These are phyloP conservation scores for Microthyrium microscopicum DNA, from an alignment of 2,329 filamentous ascomycete species.

Conservation along the genomic window DNA sequence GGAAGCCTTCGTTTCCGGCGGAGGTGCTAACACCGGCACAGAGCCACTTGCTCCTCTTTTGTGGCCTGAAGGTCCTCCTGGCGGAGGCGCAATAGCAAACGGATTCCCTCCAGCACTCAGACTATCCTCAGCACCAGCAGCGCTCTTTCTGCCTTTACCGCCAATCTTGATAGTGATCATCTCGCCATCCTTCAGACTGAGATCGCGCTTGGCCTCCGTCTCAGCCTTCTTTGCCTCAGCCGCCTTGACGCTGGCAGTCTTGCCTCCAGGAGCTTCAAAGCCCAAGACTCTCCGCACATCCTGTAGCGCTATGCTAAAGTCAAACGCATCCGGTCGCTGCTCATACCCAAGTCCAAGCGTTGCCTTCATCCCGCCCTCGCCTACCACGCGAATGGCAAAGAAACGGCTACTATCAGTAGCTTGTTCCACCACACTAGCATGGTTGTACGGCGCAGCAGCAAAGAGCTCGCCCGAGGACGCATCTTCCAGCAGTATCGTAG, in stretches of 20 bases:
- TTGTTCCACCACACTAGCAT: slow-evolving; percentile 50
- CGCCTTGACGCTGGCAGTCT: slow-evolving; percentile 6
- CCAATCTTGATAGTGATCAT: slow-evolving; percentile 71
- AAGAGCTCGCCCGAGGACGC: slow-evolving; percentile 56
- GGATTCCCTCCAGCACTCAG: slow-evolving; percentile 28
- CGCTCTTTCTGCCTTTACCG: slow-evolving; percentile 32
- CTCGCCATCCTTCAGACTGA: slow-evolving; percentile 76
- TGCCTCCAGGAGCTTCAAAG: slow-evolving; percentile 25
- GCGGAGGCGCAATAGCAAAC: slow-evolving; percentile 66
- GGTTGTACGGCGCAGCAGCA: slow-evolving; percentile 65
- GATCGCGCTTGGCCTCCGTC: slow-evolving; percentile 48
- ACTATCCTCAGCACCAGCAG: slow-evolving; percentile 22
- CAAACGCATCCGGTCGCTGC: slow-evolving; percentile 70
- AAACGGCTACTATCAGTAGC: slow-evolving; percentile 67
- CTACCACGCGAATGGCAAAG: slow-evolving; percentile 68
- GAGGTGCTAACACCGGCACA: slow-evolving; percentile 43
- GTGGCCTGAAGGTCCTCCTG: slow-evolving; percentile 19
- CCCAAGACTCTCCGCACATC: slow-evolving; percentile 58
- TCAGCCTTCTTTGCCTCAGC: slow-evolving; percentile 22
- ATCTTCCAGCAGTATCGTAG: slow-evolving; percentile 69
- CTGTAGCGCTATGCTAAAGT: slow-evolving; percentile 66
- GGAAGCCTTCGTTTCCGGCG: slow-evolving; percentile 45
- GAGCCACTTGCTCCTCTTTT: slow-evolving; percentile 11
- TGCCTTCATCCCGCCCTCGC: slow-evolving; percentile 58
- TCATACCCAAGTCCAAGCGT: slow-evolving; percentile 75